Evolutionary conservation across 768 basidiomycete genomes (phyloP), one percentile per base, ranked within the genome.

Genomic region (Psilocybe cyanescens): DNA sequence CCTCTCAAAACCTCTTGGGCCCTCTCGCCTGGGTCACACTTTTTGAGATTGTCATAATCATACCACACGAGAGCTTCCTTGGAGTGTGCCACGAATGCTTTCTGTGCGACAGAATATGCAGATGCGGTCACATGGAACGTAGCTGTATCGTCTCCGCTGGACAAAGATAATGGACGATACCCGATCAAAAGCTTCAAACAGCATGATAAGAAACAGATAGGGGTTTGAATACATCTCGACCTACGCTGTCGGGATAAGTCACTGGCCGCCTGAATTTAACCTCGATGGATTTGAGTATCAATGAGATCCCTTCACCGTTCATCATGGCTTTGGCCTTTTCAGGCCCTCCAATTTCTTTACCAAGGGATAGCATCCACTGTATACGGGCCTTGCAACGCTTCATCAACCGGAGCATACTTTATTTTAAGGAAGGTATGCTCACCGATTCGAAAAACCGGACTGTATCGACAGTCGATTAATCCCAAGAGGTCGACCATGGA

Each of bases 51-150:
- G 58, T 90, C 87, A 64, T 92, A 92, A 70, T 92, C 87, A 62
- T 91, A 92, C 91, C 91, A 92, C 8, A 91, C 90, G 17, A 90
- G 68, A 3, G 81, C 79, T 59, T 87, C 84, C 65, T 86, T 84
- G 2, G 88, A 85, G 61, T 86, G 82, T 0, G 89, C 84, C 5
- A 91, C 90, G 55, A 89, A 79, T 8, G 82, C 76, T 45, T 80
- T 76, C 70, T 91, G 91, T 12, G 76, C 67, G 48, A 89, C 79
- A 9, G 91, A 91, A 72, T 87, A 92, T 8, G 88, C 85, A 16
- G 79, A 80, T 8, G 83, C 82, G 6, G 73, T 72, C 50, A 87
- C 75, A 47, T 77, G 73, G 69, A 92, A 86, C 19, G 83, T 75
- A 52, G 80, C 63, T 12, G 66, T 65, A 70, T 81, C 71, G 61